These are phyloP conservation scores for Lycium ferocissimum DNA, from an alignment of 257 asterid genomes.

Conservation along the genomic window DNA sequence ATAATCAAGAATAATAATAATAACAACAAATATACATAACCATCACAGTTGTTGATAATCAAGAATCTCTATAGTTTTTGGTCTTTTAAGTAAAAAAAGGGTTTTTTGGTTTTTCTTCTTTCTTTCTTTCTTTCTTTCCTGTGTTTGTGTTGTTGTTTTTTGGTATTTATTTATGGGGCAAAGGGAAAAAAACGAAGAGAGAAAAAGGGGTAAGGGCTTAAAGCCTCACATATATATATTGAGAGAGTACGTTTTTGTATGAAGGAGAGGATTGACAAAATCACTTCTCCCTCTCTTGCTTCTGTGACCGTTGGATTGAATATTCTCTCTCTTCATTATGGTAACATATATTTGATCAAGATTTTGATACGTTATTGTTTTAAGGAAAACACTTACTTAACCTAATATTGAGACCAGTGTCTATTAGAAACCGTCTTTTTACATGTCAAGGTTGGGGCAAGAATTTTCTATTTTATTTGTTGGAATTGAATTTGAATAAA, in stretches of 20 bases:
- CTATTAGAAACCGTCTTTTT: no score
- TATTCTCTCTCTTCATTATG: neutral
- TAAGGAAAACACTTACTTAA: no score
- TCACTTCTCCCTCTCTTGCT: no score
- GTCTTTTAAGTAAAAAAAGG: slow-evolving; percentile 21
- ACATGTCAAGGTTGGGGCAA: no score
- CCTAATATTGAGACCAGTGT: no score
- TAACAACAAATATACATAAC: no score
- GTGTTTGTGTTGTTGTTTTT: neutral
- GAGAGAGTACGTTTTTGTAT: neutral
- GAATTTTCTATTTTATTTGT: no score
- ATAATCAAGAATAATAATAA: neutral
- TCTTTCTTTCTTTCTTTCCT: neutral
- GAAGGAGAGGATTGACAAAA: no score
- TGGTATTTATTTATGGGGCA: no score
- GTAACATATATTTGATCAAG: no score
- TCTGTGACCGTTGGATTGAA: slow-evolving; percentile 1
- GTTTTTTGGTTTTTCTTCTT: neutral
- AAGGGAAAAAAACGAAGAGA: neutral
- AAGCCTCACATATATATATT: neutral
- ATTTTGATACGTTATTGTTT: no score
- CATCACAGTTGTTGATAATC: neutral
- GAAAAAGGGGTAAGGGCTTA: neutral
- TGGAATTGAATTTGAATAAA: no score
- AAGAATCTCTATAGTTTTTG: neutral